These are phyloP conservation scores for Aschersonia sp. DNA, from an alignment of 2,329 filamentous ascomycete genomes.

Conservation along the genomic window DNA sequence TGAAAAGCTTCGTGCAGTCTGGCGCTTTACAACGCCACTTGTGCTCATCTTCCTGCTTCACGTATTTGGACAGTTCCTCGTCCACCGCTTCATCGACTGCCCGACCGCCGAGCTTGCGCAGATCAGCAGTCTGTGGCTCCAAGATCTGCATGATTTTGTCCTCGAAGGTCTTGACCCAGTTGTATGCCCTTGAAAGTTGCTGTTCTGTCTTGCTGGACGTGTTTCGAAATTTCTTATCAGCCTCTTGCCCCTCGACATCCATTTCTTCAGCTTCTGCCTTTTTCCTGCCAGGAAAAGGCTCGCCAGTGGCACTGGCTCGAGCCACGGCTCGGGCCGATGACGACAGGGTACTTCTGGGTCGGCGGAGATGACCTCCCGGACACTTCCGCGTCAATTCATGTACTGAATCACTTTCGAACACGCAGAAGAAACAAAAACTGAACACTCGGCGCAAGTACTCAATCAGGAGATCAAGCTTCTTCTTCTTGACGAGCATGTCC, in stretches of 20 bases:
- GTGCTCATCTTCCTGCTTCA: conserved; percentile 95
- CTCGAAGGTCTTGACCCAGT: conserved; percentile 98
- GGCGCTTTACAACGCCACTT: conserved; percentile 96
- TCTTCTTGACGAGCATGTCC: conserved; percentile 82
- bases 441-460: conserved; percentile 94
- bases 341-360: conserved; percentile 74
- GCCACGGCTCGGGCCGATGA: conserved; percentile 74
- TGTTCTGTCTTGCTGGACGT: conserved; percentile 67
- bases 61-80: conserved; percentile 72
- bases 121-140: conserved; percentile 74
- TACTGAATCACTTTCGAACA: conserved; percentile 94
- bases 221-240: conserved; percentile 60
- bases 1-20: conserved; percentile 93
- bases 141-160: conserved; percentile 90
- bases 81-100: conserved; percentile 72
- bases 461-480: conserved; percentile 87
- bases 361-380: conserved; percentile 88
- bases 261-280: conserved; percentile 51
- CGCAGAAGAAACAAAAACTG: conserved; percentile 99
- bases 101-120: conserved; percentile 83
- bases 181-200: conserved; percentile 86
- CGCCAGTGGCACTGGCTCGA: conserved; percentile 66
- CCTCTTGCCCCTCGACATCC: conserved; percentile 27
- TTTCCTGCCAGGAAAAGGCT: conserved; percentile 74
- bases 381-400: conserved; percentile 94